Base-by-base conservation (phyloP, 2,329 filamentous ascomycete species). In the Epichloe sylvatica region DNA sequence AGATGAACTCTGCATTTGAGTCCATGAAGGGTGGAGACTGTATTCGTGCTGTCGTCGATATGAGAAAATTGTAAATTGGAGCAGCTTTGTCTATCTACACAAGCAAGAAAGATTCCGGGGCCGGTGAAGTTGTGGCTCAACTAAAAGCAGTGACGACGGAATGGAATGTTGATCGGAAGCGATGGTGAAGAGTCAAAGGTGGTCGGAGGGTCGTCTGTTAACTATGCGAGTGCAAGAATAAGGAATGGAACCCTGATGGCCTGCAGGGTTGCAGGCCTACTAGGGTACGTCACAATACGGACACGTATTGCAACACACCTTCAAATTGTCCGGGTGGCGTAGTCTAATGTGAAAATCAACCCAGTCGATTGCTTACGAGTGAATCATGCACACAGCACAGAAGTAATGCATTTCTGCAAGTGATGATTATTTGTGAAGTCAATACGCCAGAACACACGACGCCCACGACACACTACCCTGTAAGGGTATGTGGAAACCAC, bases 21-120 rank as follows among this genome's bases (percentile, higher is more conserved):
- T 81, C 84, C 59, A 98, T 98, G 92, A 94, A 96, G 77, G 77
- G 81, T 53, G 92, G 92, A 52, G 90, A 97, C 70, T 98, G 92
- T 71, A 96, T 98, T 63, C 86, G 92, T 56, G 94, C 88, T 59
- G 92, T 97, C 9, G 85, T 96, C 49, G 80, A 78, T 59, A 81
- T 81, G 77, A 64, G 67, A 53, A 68, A 66, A 54, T 21, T 65
- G 53, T 64, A 58, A 40, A 36, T 9, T 17, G 5, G n/a, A 38
- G 36, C 35, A 38, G n/a, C n/a, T 19, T 23, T 23, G 33, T 36
- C 25, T 17, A 33, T 19, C 34, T n/a, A 17, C 9, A 33, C 7
- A n/a, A 8, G 13, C 13, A 23, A 3, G n/a, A 9, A 30, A 15
- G 21, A 4, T n/a, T 42, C 6, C 23, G 6, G 21, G 13, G 40